Percentiles rank a stretch among this genome's conserved stretches.
Conservation (phyloP, 2,329 filamentous ascomycete species). For the Talaromyces pinophilus region DNA sequence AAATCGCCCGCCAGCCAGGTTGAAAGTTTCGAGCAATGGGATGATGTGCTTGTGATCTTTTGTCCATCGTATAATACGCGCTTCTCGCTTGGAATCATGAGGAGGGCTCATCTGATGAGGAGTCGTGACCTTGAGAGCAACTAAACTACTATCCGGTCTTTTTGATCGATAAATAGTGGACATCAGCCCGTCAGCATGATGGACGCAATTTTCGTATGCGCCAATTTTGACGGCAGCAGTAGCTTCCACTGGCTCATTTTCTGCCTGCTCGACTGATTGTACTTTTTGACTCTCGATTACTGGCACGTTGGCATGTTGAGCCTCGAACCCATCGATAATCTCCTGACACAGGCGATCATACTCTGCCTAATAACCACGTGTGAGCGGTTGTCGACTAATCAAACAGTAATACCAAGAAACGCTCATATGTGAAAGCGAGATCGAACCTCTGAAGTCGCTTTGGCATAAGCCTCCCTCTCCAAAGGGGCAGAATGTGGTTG, state of each 20-base stretch:
- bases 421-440: background rate
- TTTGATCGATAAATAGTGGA: conserved; percentile 76
- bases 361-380: conserved; percentile 54
- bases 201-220: conserved; percentile 57
- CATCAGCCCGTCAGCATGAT: conserved; percentile 69
- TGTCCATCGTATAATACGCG: conserved; percentile 67
- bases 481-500: conserved; percentile 62
- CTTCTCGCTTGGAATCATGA: conserved; percentile 79
- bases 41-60: conserved; percentile 60
- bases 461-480: conserved; percentile 54
- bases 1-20: conserved; percentile 67
- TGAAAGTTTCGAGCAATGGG: conserved; percentile 70
- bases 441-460: conserved; percentile 42
- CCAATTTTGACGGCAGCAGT: conserved; percentile 48
- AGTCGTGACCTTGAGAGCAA: conserved; percentile 84
- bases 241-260: conserved; percentile 36
- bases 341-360: conserved; percentile 50
- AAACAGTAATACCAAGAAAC: background rate
- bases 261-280: conserved; percentile 25
- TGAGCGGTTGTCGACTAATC: conserved; percentile 25
- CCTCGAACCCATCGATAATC: conserved; percentile 38
- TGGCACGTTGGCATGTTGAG: conserved; percentile 26
- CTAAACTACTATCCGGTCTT: conserved; percentile 46
- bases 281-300: conserved; percentile 31
- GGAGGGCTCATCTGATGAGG: conserved; percentile 72